Conservation (phyloP, 2,329 filamentous ascomycete genomes). For the Davidsoniella virescens region DNA sequence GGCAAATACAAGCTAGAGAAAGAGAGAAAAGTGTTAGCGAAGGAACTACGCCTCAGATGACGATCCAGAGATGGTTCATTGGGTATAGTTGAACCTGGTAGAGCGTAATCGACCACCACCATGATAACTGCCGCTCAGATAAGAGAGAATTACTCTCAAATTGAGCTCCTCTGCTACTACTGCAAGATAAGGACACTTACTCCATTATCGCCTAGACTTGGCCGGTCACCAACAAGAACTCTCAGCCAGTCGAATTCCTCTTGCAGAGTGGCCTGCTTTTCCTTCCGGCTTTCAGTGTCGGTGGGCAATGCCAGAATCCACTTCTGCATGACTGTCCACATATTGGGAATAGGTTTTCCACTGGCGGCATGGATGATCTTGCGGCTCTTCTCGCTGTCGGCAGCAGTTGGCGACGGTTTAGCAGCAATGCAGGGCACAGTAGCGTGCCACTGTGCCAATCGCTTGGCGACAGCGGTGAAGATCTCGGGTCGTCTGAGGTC, state of each 20-base stretch:
- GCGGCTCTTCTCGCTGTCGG: constrained; percentile 21
- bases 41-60: too few species aligned
- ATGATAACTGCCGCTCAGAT: too few species aligned
- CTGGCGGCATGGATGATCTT: constrained; percentile 38
- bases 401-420: constrained; percentile 21
- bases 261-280: constrained; percentile 53
- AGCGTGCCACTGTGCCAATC: constrained; percentile 88
- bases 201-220: constrained; percentile 59
- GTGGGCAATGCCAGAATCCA: constrained; percentile 80
- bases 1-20: constrained; percentile 63
- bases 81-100: too few species aligned
- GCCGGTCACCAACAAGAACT: constrained; percentile 54
- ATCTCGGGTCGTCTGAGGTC: constrained; percentile 63
- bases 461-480: constrained; percentile 67
- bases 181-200: constrained; percentile 29
- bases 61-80: too few species aligned
- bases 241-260: constrained; percentile 57
- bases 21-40: constrained; percentile 2
- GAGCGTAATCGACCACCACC: too few species aligned
- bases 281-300: constrained; percentile 49
- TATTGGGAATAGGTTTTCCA: constrained; percentile 61
- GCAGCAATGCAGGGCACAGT: constrained; percentile 39
- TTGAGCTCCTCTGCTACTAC: too few species aligned
- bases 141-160: too few species aligned
- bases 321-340: constrained; percentile 92